Evolutionary conservation across 129 eudicot species (phyloP), one percentile per base, ranked within the genome.

Genomic region (Kitagawia praeruptora): DNA sequence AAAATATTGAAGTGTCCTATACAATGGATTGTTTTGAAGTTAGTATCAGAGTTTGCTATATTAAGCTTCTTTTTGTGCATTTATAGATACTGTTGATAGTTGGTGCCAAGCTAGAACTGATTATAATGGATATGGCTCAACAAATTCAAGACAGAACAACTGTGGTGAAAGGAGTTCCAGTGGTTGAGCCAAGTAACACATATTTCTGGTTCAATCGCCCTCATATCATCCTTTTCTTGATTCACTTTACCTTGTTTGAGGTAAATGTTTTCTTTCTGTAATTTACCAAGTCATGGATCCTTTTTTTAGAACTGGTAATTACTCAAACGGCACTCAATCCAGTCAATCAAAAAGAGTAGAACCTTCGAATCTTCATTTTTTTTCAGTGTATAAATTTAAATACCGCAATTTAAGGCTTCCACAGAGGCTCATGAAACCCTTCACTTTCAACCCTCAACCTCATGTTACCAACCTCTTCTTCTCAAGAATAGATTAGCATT

Each of bases 111-210:
- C 85, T 92, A 25, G 92, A 92, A 81, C 78, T 89, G 53, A 92
- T 92, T 67, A 89, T 92, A 47, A 87, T 88, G 91, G 93, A 89
- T 53, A 92, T 92, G 97, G 97, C 89, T 73, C 89, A 88, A 58
- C 95, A 88, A 78, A 89, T 92, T 23, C 88, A 88, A 85, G 91
- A 89, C 70, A 80, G 87, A 47, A 80, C 88, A 1, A 85, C 92
- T 21, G 87, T 89, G 61, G 97, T 92, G 15, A 84, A 92, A 75
- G 97, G 97, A 63, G 88, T 92, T 31, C 94, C 94, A 0, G 86
- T 92, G 16, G 91, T 92, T 27, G 87, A 89, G 83, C 94, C 94
- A 0, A 86, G 79, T 76, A 86, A 92, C 85, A 86, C 81, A 27
- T 88, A 85, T 83, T 92, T 92, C 70, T 92, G 97, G 97, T 92